Evolutionary conservation across 1,284 basidiomycete species (phyloP).

Genomic region (Hortiboletus rubellus): DNA sequence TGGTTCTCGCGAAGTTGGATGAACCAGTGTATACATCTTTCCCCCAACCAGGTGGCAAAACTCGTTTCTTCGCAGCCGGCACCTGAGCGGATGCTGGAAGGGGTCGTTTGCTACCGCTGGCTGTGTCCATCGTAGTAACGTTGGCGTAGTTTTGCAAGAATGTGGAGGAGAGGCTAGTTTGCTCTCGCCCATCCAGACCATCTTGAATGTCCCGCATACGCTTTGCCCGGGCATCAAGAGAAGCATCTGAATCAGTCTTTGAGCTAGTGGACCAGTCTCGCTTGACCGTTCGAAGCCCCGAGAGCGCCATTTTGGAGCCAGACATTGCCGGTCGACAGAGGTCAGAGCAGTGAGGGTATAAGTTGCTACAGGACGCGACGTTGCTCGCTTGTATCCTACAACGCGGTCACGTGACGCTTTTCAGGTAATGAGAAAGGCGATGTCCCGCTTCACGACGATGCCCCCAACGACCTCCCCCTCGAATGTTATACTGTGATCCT

Average conservation of each 20-base stretch:
- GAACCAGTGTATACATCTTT: conserved; percentile 32
- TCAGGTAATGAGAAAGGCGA: not conserved
- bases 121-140: conserved; percentile 32
- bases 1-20: conserved; percentile 25
- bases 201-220: conserved; percentile 56
- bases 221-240: conserved; percentile 39
- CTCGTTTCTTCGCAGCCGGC: conserved; percentile 52
- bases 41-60: conserved; percentile 53
- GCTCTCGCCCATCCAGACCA: conserved; percentile 28
- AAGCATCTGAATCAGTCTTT: conserved; percentile 34
- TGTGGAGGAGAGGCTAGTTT: conserved; percentile 20
- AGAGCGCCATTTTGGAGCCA: conserved; percentile 38
- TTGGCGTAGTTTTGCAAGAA: conserved; percentile 18
- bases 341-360: too few species aligned
- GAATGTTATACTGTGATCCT: too few species aligned
- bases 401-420: conserved; percentile 26
- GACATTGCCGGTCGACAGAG: conserved; percentile 32
- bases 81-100: conserved; percentile 36
- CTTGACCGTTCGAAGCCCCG: conserved; percentile 46
- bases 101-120: conserved; percentile 48
- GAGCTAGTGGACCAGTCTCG: conserved; percentile 47
- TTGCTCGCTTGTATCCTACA: not conserved
- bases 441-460: too few species aligned
- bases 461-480: too few species aligned
- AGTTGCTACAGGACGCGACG: not conserved